phyloP scores from a whole-genome alignment of 768 basidiomycete species.

The Lyophyllum atratum region DNA sequence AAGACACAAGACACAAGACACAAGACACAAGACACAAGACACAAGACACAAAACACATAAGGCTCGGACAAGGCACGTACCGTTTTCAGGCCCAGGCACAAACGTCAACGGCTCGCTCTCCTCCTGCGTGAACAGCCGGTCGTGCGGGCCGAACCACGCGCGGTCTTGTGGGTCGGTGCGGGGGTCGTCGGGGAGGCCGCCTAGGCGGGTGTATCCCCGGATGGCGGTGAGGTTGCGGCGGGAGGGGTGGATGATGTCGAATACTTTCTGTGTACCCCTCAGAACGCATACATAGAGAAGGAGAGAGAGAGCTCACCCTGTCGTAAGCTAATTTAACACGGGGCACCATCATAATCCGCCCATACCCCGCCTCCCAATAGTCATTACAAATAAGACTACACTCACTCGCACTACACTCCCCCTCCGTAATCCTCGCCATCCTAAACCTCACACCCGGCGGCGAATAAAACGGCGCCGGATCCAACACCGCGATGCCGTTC shows the following conservation, averaged over 20 bases:
- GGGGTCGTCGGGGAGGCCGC: conserved; percentile 96
- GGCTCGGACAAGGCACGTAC: conserved; percentile 46
- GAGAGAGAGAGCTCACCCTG: conserved; percentile 48
- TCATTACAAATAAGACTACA: conserved; percentile 98
- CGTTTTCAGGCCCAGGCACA: conserved; percentile 78
- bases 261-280: conserved; percentile 70
- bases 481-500: conserved; percentile 96
- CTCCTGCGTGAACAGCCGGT: conserved; percentile 88
- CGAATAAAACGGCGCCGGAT: conserved; percentile 93
- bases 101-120: conserved; percentile 81
- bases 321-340: conserved; percentile 97
- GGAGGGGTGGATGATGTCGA: conserved; percentile 89
- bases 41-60: not conserved
- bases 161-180: conserved; percentile 96
- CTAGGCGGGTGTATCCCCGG: conserved; percentile 89
- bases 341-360: conserved; percentile 97
- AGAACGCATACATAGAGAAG: not conserved
- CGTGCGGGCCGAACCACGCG: conserved; percentile 98
- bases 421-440: conserved; percentile 88
- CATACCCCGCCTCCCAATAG: conserved; percentile 96
- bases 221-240: conserved; percentile 95
- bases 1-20: too few relatives aligned
- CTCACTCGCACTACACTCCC: conserved; percentile 94
- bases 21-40: not conserved
- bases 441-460: conserved; percentile 92